Evolutionary conservation across 306 rosid genomes (phyloP), one percentile per base, ranked within the genome.

Genomic region (Trichosanthes cucumerina): DNA sequence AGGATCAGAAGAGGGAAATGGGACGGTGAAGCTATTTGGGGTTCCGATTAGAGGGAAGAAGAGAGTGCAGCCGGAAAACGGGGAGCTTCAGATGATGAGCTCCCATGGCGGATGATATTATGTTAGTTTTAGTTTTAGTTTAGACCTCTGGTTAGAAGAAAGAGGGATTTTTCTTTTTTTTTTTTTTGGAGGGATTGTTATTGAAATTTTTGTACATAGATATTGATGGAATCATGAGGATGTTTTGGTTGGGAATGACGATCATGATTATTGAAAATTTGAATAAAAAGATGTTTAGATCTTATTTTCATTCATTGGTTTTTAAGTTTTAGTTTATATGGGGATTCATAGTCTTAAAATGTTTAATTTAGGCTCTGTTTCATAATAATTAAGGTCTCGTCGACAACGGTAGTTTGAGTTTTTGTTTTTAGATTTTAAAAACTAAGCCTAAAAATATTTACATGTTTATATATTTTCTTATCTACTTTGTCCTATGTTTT

Each of bases 41-140:
- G 80, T 77, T 56, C 70, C 80, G 9, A 28, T 74, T 18, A 49
- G 63, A 31, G 78, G 78, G 47, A 74, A 49, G 63, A 74, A 74
- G 62, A 74, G 78, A 50, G 31, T 33, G 63, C 63, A 33, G 1
- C 16, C 4, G 7, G 78, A 74, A 19, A 46, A 74, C 19, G 1
- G 46, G 5, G 69, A 63, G 69, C 23, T 63, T 13, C 21, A 63
- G 18, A 59, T 59, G 69, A 62, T 62, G 69, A 62, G 69, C 43
- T 31, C 43, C 69, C 41, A 63, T 63, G 69, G 69, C 9, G 69
- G 38, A 44, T 31, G 4, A 14, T 23, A 58, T 34, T 24, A 34
- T 58, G n/a, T 58, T 58, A 58, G 11, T 9, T 58, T 58, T 54
- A 15, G 21, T 15, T 50, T 14, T 15, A 16, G 62, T n/a, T 21